These are phyloP conservation scores for Fusarium longipes DNA, from an alignment of 2,329 filamentous ascomycete species.

Conservation along the genomic window DNA sequence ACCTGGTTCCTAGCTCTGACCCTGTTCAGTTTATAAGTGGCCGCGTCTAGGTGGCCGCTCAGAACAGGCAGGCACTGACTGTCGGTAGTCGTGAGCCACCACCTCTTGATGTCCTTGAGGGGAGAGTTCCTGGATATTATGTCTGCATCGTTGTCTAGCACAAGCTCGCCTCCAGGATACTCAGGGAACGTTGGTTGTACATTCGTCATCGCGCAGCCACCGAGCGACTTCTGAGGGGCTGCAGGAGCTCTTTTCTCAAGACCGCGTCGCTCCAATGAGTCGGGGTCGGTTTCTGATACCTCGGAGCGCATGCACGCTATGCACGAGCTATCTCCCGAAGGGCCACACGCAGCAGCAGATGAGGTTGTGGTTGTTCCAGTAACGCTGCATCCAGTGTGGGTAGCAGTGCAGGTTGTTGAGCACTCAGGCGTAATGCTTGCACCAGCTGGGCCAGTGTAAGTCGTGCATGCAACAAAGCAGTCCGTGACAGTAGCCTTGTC, in stretches of 20 bases:
- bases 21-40: background rate
- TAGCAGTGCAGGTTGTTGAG: slow-evolving; percentile 20
- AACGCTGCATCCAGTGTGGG: slow-evolving; percentile 21
- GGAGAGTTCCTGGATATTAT: background rate
- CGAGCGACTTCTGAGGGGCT: background rate
- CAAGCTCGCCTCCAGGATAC: background rate
- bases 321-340: background rate
- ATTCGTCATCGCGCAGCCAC: background rate
- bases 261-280: background rate
- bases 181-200: background rate
- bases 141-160: background rate
- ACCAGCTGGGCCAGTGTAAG: slow-evolving; percentile 15
- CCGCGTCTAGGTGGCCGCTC: background rate
- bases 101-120: background rate
- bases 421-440: background rate
- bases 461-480: slow-evolving; percentile 31
- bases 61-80: background rate
- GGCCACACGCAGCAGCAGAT: background rate
- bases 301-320: background rate
- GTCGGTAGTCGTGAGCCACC: background rate
- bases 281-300: background rate
- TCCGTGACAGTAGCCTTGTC: slow-evolving; percentile 28
- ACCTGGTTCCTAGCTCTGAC: background rate
- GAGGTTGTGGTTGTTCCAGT: slow-evolving; percentile 17
- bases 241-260: background rate